These are phyloP conservation scores for Mrakia blollopis DNA, from an alignment of 768 basidiomycete genomes.

Conservation along the genomic window DNA sequence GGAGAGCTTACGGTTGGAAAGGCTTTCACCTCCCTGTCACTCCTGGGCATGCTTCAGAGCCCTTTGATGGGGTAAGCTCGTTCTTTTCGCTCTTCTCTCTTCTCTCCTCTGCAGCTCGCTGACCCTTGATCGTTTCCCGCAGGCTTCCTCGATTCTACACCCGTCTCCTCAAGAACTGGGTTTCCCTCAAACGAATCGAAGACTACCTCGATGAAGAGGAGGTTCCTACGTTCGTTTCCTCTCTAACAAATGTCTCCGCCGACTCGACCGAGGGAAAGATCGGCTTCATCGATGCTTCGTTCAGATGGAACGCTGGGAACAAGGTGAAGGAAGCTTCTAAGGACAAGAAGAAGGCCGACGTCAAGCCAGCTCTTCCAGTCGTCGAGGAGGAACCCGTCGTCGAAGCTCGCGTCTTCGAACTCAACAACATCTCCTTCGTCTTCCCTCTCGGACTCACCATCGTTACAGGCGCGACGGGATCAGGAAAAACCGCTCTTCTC, in stretches of 20 bases:
- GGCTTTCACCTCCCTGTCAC: conserved; percentile 81
- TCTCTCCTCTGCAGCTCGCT: not conserved
- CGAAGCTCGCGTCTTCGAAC: conserved; percentile 54
- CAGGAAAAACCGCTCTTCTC: conserved; percentile 66
- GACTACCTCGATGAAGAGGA: conserved; percentile 64
- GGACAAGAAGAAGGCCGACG: conserved; percentile 11
- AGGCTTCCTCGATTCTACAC: conserved; percentile 58
- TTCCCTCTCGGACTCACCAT: conserved; percentile 70
- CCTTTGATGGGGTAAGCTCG: conserved; percentile 9
- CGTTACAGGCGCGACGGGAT: conserved; percentile 68
- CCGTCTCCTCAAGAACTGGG: conserved; percentile 62
- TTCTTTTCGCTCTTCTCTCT: not conserved
- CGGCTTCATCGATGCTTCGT: conserved; percentile 57
- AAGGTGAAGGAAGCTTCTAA: conserved; percentile 44
- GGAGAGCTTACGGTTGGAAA: conserved; percentile 59
- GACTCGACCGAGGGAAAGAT: conserved; percentile 46
- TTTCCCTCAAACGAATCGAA: conserved; percentile 38
- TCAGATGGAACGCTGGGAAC: conserved; percentile 53
- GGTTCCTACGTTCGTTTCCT: conserved; percentile 64
- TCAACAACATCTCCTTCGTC: conserved; percentile 59
- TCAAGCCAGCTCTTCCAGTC: conserved; percentile 14
- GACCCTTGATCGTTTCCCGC: not conserved
- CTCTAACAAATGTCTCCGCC: conserved; percentile 50
- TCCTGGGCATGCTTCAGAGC: conserved; percentile 74
- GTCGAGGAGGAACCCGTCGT: conserved; percentile 7